Conservation (phyloP, 176 grass and related monocot genomes). For the Saccharum officinarum region DNA sequence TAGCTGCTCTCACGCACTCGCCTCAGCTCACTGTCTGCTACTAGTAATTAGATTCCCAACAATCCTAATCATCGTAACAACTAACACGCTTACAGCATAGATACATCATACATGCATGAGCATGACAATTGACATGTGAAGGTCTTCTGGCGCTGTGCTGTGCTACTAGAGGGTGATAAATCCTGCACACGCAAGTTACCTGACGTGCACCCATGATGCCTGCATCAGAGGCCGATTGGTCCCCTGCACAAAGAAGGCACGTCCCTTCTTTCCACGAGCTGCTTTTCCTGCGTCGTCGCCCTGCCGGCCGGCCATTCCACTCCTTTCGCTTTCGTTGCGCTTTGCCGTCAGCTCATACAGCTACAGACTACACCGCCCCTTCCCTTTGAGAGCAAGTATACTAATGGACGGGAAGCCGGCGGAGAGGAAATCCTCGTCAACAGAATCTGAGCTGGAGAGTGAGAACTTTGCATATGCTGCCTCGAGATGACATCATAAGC, state of each 20-base stretch:
- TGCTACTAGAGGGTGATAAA: not conserved
- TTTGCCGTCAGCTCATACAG: not conserved
- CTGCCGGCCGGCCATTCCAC: constrained; percentile 8
- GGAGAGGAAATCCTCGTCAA: no score
- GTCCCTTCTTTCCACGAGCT: constrained; percentile 46
- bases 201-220: constrained; percentile 38
- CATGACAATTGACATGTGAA: not conserved
- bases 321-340: constrained; percentile 35
- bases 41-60: not conserved
- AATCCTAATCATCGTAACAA: constrained; percentile 25
- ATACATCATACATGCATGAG: not conserved
- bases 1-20: not conserved
- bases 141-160: not conserved
- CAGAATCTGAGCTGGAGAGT: no score
- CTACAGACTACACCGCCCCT: not conserved
- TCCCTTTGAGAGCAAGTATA: no score
- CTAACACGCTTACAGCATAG: not conserved
- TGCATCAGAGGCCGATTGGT: constrained; percentile 22
- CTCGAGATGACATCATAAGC: no score
- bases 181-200: constrained; percentile 16
- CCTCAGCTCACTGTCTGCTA: not conserved
- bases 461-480: no score
- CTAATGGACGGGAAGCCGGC: no score
- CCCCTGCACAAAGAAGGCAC: constrained; percentile 39
- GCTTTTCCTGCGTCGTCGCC: constrained; percentile 6